A percentile compares a stretch with the other conserved stretches of the same genome.
Evolutionary conservation across 176 grass and related monocot species (phyloP).

Genomic region (Juncus inflexus): DNA sequence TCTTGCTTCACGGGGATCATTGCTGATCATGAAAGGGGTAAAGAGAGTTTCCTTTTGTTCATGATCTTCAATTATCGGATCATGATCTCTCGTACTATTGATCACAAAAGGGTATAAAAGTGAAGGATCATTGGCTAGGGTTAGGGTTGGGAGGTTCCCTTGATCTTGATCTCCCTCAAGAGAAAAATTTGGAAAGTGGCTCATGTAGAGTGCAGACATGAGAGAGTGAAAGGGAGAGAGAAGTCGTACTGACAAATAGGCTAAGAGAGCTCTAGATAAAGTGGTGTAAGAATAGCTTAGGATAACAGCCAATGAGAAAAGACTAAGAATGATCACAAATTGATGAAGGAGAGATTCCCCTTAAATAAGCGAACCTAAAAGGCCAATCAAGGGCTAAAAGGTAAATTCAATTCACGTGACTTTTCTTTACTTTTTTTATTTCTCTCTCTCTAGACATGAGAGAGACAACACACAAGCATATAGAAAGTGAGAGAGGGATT

Average conservation of each 20-base stretch:
- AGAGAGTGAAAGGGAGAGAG: slow-evolving; percentile 24
- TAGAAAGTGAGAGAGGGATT: slow-evolving; percentile 25
- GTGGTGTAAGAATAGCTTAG: slow-evolving; percentile 27
- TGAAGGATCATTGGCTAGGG: slow-evolving; percentile 41
- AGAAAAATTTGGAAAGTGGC: slow-evolving; percentile 60
- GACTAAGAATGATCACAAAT: slow-evolving; percentile 39
- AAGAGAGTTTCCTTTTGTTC: slow-evolving; percentile 6
- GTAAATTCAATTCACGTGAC: slow-evolving; percentile 20
- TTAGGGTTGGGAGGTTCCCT: slow-evolving; percentile 55
- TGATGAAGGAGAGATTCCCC: slow-evolving; percentile 18
- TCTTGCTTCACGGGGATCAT: slow-evolving; percentile 32
- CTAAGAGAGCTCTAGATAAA: neutral
- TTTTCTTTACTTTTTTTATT: slow-evolving; percentile 28
- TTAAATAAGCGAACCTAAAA: slow-evolving; percentile 68
- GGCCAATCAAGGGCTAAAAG: slow-evolving; percentile 33
- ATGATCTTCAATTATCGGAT: slow-evolving; percentile 5
- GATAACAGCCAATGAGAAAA: slow-evolving; percentile 31
- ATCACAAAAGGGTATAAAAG: slow-evolving; percentile 59
- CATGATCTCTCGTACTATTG: slow-evolving; percentile 30
- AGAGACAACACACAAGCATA: slow-evolving; percentile 26
- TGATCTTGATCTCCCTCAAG: slow-evolving; percentile 67
- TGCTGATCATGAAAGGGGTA: slow-evolving; percentile 24
- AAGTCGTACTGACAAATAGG: slow-evolving; percentile 21
- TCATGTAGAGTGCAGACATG: slow-evolving; percentile 76
- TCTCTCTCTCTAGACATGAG: slow-evolving; percentile 31